Evolutionary conservation across 495 filamentous ascomycete species (phyloP), one percentile per base, ranked within the genome.

Genomic region (Parmelia sp.): DNA sequence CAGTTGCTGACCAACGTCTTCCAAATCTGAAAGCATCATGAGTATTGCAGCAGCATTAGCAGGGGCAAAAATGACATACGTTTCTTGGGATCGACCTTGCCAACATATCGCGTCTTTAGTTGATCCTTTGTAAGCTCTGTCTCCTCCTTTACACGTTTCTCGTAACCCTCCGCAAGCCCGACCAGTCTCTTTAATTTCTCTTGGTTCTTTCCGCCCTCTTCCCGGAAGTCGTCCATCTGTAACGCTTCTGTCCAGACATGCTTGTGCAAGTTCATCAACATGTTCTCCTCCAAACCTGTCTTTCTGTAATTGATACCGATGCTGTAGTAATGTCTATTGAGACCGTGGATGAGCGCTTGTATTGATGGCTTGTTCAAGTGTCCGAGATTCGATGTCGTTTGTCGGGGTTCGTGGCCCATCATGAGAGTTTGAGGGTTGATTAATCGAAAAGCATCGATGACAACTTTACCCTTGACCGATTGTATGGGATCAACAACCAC

Each of bases 251-350:
- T 98, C 94, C 94, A 98, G 53, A 96, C 92, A 63, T 96, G 92
- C 82, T 98, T 98, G 80, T 98, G 94, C 65, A 98, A 78, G 71
- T 97, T 98, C 94, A 98, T 98, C 71, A 98, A 75, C 94, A 98
- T 97, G 75, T 96, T 97, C 80, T 98, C 95, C 77, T 98, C 94
- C 57, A 98, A 79, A 3, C 91, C 94, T 1, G 95, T 96, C 82
- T 98, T 98, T 67, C 94, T 83, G 78, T 98, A 98, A 76, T 94
- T 91, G 79, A 98, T 97, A 49, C 84, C 93, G 70, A 98, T 97
- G 71, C 91, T 96, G 80, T 98, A 98, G 80, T 98, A 98, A 78
- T 98, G 95, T 64, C 94, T 82, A 79, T 98, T 98, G 25, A 98
- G 83, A 60, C 94, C 94, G 75, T 98, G 94, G 65, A 98, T 98